Base-by-base conservation (phyloP, 495 filamentous ascomycete genomes). In the Tuber melanosporum region DNA sequence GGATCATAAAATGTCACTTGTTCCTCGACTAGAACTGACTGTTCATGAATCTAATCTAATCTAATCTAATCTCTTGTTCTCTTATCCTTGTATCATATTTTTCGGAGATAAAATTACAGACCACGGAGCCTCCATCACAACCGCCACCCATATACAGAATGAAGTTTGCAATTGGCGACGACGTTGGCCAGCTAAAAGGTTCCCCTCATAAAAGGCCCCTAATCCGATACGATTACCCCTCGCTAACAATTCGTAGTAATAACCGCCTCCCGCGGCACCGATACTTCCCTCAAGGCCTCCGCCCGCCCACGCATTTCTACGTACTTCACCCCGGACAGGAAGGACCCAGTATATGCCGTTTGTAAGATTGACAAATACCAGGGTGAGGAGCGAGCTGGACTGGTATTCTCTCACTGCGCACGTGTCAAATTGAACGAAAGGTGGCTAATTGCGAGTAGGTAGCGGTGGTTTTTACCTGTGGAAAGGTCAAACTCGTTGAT, bases 161-260 rank as follows among this genome's bases (percentile, higher is more conserved):
- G 81, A 79, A 79, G 44, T 82, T 82, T 26, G 80, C 75, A 26
- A 72, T 82, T 41, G 81, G 81, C 44, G 81, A 82, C 71, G 81
- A 82, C 73, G 77, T 82, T 62, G 81, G 81, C 49, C 81, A 82
- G 73, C 77, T 82, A 20, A 82, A 82, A 76, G 72, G 81, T 82
- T 9, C 3, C n/a, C 52, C n/a, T 62, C 52, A 26, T 26, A 9
- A 12, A 32, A 10, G 26, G 26, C 52, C 52, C 52, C n/a, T 14
- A 5, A 62, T 26, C 52, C 12, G 2, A 26, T 62, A 14, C 3
- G 3, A 62, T 32, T 12, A 22, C 52, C 52, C 52, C n/a, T n/a
- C 22, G 47, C 75, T 75, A 73, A 71, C 49, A 32, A 75, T 72
- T 26, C 15, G n/a, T 14, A 82, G 81, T 82, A 7, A 74, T 82